These are phyloP conservation scores for Rhizopus microsporus DNA, from an alignment of 371 early-diverging fungal species.

Conservation along the genomic window DNA sequence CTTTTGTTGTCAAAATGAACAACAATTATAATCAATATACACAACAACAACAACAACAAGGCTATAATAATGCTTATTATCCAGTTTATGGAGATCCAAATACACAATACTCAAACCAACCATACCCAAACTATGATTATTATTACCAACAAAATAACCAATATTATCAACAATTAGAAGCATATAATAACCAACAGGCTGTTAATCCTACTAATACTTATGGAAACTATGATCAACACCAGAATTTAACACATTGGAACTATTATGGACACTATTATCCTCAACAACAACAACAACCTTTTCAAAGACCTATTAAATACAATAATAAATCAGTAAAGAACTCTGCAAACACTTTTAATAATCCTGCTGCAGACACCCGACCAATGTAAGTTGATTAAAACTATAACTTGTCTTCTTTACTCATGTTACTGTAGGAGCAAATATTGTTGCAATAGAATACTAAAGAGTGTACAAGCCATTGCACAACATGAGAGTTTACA, in stretches of 20 bases:
- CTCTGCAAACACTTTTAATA: background rate
- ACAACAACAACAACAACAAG: background rate
- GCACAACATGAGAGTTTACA: slow-evolving; percentile 40
- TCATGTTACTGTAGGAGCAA: slow-evolving; percentile 11
- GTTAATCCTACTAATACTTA: background rate
- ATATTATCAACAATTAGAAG: background rate
- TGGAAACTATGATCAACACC: background rate
- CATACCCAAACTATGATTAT: slow-evolving; percentile 1
- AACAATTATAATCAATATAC: background rate
- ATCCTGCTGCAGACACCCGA: background rate
- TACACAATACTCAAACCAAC: background rate
- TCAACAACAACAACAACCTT: background rate
- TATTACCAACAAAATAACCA: slow-evolving; percentile 5
- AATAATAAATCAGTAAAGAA: background rate
- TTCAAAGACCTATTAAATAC: background rate
- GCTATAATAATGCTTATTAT: background rate
- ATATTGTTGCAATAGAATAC: slow-evolving; percentile 34
- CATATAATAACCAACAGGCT: background rate
- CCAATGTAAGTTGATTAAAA: background rate
- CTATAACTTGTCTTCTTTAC: background rate
- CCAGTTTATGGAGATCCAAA: background rate
- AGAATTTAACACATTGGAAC: slow-evolving; percentile 1
- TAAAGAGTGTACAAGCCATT: slow-evolving; percentile 26
- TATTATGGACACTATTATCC: slow-evolving; percentile 4
- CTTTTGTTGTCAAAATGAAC: background rate